Evolutionary conservation across 805 yeast genomes (phyloP).

Genomic region (Ogataea degrootiae): DNA sequence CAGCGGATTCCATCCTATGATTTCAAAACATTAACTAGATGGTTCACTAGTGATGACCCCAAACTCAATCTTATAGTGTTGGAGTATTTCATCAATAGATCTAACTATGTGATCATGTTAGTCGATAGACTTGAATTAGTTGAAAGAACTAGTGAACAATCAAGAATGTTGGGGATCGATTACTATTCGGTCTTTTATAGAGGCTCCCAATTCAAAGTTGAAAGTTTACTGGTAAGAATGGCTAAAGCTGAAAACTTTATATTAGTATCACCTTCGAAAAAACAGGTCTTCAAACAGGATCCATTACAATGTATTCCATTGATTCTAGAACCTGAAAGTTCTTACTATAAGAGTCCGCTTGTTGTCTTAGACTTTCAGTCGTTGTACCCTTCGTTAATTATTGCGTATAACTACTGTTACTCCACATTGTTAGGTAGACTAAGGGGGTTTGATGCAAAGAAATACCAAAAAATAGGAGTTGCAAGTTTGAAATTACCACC

Average conservation of each 20-base stretch:
- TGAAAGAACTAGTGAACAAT: slow-evolving; percentile 71
- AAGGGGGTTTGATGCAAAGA: slow-evolving; percentile 42
- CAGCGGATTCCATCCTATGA: slow-evolving; percentile 61
- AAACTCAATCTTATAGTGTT: slow-evolving; percentile 32
- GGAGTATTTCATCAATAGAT: slow-evolving; percentile 42
- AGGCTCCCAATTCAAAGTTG: slow-evolving; percentile 94
- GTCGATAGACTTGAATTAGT: slow-evolving; percentile 62
- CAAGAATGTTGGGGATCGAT: slow-evolving; percentile 83
- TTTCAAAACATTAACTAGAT: slow-evolving; percentile 40
- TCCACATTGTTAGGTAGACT: slow-evolving; percentile 66
- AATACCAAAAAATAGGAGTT: slow-evolving; percentile 50
- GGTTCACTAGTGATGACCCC: slow-evolving; percentile 32
- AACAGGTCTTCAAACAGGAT: slow-evolving; percentile 77
- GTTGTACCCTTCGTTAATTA: slow-evolving; percentile 85
- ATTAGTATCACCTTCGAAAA: slow-evolving; percentile 71
- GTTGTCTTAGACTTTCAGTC: slow-evolving; percentile 92
- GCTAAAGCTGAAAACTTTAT: slow-evolving; percentile 73
- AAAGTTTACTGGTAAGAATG: slow-evolving; percentile 70
- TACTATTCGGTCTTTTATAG: slow-evolving; percentile 81
- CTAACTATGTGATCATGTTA: slow-evolving; percentile 41
- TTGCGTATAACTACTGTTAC: slow-evolving; percentile 86
- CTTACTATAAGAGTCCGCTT: slow-evolving; percentile 81
- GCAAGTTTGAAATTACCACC: slow-evolving; percentile 44
- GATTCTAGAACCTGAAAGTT: slow-evolving; percentile 87
- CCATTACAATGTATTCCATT: slow-evolving; percentile 85